Conservation (phyloP, 257 asterid species). For the Nicotiana obtusifolia region DNA sequence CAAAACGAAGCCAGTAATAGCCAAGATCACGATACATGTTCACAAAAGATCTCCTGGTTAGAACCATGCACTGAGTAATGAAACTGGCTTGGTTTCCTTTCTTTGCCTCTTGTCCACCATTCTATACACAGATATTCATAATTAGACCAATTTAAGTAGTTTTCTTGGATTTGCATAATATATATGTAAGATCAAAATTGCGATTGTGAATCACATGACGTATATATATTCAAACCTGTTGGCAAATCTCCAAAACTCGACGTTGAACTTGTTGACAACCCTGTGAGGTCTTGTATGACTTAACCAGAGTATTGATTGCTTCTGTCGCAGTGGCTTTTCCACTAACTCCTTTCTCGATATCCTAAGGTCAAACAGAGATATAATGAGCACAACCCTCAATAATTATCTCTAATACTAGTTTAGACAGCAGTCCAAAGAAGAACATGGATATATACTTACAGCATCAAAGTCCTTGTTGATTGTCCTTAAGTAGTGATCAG, state of each 20-base stretch:
- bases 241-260: conserved; percentile 27
- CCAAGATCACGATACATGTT: conserved; percentile 66
- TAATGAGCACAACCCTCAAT: too few relatives aligned
- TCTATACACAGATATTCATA: background rate
- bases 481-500: conserved; percentile 55
- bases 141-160: background rate
- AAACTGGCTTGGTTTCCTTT: conserved; percentile 44
- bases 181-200: too few relatives aligned
- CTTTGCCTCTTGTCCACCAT: conserved; percentile 20
- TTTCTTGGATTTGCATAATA: background rate
- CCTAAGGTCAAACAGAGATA: conserved; percentile 19
- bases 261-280: conserved; percentile 32
- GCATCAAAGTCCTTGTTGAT: conserved; percentile 58
- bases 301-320: conserved; percentile 37
- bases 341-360: conserved; percentile 45
- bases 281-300: conserved; percentile 46
- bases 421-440: too few relatives aligned
- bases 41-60: conserved; percentile 48
- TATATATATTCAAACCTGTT: conserved; percentile 18
- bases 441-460: conserved; percentile 13
- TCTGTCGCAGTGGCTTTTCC: conserved; percentile 25
- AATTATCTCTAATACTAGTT: too few relatives aligned
- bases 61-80: conserved; percentile 39
- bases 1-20: conserved; percentile 62
- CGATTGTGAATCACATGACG: too few relatives aligned